phyloP scores from a whole-genome alignment of 805 yeast species.

The Yueomyces sinensis region DNA sequence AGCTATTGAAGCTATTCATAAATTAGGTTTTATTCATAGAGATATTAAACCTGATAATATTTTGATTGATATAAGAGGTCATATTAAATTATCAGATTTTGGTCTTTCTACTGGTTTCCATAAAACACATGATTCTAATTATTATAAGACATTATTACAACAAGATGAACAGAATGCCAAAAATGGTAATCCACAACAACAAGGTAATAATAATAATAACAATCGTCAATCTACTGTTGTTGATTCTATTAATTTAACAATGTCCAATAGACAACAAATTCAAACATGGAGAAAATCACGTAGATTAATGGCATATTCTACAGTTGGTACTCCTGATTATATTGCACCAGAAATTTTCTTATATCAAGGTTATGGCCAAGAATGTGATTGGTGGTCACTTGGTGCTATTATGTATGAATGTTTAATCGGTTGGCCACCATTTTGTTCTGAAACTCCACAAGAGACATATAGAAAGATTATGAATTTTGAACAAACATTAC shows the following conservation, averaged over 20 bases:
- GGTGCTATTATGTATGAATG: constrained; percentile 97
- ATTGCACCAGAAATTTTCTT: constrained; percentile 91
- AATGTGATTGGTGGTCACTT: constrained; percentile 96
- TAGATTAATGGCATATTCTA: constrained; percentile 87
- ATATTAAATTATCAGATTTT: constrained; percentile 74
- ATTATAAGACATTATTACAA: constrained; percentile 71
- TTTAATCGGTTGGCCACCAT: constrained; percentile 94
- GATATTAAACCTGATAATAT: constrained; percentile 97
- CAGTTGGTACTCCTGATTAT: constrained; percentile 94
- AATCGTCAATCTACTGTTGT: constrained; percentile 74
- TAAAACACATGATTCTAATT: constrained; percentile 81
- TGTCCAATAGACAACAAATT: constrained; percentile 89
- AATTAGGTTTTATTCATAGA: constrained; percentile 87
- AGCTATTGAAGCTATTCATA: constrained; percentile 90
- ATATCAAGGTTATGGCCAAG: constrained; percentile 91
- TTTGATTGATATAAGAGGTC: constrained; percentile 69
- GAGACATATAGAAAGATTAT: constrained; percentile 86
- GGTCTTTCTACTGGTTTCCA: constrained; percentile 88
- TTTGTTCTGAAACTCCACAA: constrained; percentile 88
- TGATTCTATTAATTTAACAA: constrained; percentile 89
- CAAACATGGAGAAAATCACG: constrained; percentile 93
- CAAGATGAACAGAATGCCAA: constrained; percentile 33
- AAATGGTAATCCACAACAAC: constrained; percentile 6
- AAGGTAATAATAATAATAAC: constrained; percentile 15
- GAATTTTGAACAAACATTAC: constrained; percentile 80